A percentile compares a stretch with the other conserved stretches of the same genome.
Conservation (phyloP, 495 filamentous ascomycete species). For the Thermothielavioides terrestris region DNA sequence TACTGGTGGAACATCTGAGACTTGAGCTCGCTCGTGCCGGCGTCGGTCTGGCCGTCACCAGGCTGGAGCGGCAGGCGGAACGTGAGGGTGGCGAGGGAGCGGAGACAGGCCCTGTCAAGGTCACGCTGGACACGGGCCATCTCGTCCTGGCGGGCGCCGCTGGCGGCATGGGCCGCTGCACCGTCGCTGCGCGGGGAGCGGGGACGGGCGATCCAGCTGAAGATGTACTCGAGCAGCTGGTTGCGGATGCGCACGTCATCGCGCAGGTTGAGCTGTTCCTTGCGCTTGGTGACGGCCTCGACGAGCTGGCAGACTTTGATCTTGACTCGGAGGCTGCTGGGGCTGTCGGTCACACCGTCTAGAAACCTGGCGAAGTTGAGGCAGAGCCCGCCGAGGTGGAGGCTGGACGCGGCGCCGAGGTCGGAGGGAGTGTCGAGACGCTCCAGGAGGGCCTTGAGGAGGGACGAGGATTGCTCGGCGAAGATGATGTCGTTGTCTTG, state of each 20-base stretch:
- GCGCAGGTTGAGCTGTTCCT: slow-evolving; percentile 55
- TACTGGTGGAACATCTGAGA: slow-evolving; percentile 59
- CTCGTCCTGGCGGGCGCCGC: slow-evolving; percentile 39
- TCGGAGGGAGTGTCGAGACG: slow-evolving; percentile 51
- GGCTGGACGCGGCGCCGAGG: slow-evolving; percentile 45
- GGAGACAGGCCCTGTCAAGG: slow-evolving; percentile 53
- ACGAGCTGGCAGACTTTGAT: slow-evolving; percentile 58
- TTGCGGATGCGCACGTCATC: slow-evolving; percentile 58
- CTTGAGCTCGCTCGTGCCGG: slow-evolving; percentile 53
- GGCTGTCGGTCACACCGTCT: slow-evolving; percentile 43
- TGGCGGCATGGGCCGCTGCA: slow-evolving; percentile 7
- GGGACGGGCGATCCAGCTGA: slow-evolving; percentile 54
- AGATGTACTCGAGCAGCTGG: slow-evolving; percentile 54
- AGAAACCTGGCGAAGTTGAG: slow-evolving; percentile 55
- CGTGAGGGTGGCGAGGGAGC: slow-evolving; percentile 52
- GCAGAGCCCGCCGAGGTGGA: slow-evolving; percentile 51
- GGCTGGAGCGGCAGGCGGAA: slow-evolving; percentile 56
- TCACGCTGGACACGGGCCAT: slow-evolving; percentile 48
- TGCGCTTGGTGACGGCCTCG: slow-evolving; percentile 54
- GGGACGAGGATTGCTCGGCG: slow-evolving; percentile 53
- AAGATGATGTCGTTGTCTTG: slow-evolving; percentile 53
- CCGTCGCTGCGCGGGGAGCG: slow-evolving; percentile 33
- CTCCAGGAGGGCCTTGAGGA: slow-evolving; percentile 54
- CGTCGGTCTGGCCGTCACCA: slow-evolving; percentile 52
- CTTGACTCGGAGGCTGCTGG: slow-evolving; percentile 49